Percentiles rank a stretch among this genome's conserved stretches.
Conservation (phyloP, 2,329 filamentous ascomycete species). For the Colletotrichum sp. region DNA sequence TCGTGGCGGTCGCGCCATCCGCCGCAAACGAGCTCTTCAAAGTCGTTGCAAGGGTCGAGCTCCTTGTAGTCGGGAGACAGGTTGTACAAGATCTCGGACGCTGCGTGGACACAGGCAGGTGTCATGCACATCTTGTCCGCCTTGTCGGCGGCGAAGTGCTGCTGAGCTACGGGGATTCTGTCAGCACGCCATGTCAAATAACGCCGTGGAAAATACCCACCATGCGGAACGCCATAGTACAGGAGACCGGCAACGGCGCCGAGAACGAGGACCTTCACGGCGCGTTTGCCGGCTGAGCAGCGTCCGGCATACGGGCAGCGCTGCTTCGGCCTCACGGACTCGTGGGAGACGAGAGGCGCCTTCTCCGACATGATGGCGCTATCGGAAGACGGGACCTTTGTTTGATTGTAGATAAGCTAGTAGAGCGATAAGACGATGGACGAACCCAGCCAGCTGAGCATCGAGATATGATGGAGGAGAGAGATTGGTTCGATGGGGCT, state of each 20-base stretch:
- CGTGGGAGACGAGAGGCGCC: not conserved
- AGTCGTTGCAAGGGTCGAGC: slow-evolving; percentile 72
- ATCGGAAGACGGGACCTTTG: not conserved
- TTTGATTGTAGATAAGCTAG: not conserved
- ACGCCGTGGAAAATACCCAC: not conserved
- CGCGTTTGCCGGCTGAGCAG: not conserved
- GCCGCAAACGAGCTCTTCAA: slow-evolving; percentile 71
- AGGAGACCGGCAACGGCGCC: slow-evolving; percentile 3
- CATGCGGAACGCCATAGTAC: not conserved
- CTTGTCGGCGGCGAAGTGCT: slow-evolving; percentile 3
- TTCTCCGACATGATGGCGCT: slow-evolving; percentile 8
- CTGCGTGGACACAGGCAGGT: slow-evolving; percentile 33
- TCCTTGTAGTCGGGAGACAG: slow-evolving; percentile 54
- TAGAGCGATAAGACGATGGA: not conserved
- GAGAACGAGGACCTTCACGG: not conserved
- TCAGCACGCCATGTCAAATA: not conserved
- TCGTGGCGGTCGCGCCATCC: slow-evolving; percentile 70
- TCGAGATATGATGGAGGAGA: not conserved
- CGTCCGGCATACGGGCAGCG: slow-evolving; percentile 11
- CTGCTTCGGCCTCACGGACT: not conserved
- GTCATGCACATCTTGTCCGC: slow-evolving; percentile 26
- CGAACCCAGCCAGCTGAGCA: slow-evolving; percentile 13
- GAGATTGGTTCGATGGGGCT: not conserved
- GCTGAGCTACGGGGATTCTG: not conserved
- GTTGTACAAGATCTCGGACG: slow-evolving; percentile 33